These are phyloP conservation scores for Tricholoma bakamatsutake DNA, from an alignment of 768 basidiomycete species.

Conservation along the genomic window DNA sequence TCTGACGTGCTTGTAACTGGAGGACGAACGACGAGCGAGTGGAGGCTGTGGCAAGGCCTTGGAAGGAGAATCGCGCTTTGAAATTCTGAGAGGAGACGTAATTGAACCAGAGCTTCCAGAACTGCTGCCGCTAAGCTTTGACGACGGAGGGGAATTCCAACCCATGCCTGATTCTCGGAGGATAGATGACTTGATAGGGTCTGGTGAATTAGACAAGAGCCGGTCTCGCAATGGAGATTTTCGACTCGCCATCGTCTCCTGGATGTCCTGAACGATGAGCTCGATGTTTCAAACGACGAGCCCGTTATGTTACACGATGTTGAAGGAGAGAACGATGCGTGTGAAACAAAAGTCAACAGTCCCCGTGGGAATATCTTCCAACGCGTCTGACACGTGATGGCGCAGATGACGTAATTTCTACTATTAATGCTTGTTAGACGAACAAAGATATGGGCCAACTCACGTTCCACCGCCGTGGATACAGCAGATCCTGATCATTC, in stretches of 20 bases:
- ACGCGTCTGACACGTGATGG: constrained; percentile 40
- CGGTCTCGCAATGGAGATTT: constrained; percentile 53
- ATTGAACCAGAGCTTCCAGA: constrained; percentile 30
- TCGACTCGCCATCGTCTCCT: constrained; percentile 26
- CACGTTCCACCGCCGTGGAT: not conserved
- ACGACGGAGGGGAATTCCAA: constrained; percentile 45
- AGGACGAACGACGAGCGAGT: constrained; percentile 68
- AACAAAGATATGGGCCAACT: constrained; percentile 6
- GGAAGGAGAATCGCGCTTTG: constrained; percentile 56
- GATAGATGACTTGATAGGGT: constrained; percentile 59
- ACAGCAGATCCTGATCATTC: not conserved
- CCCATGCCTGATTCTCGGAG: constrained; percentile 59
- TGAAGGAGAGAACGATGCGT: not conserved
- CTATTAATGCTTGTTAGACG: constrained; percentile 8
- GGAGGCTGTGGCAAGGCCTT: constrained; percentile 34
- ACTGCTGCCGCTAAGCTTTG: constrained; percentile 24
- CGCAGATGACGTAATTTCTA: constrained; percentile 10
- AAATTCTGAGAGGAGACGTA: constrained; percentile 67
- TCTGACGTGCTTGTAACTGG: constrained; percentile 73
- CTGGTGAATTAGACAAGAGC: constrained; percentile 56
- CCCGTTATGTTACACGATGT: constrained; percentile 12
- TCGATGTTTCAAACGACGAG: constrained; percentile 5
- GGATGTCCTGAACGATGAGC: constrained; percentile 5
- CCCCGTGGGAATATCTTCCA: constrained; percentile 30
- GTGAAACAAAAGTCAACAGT: constrained; percentile 21